Base-by-base conservation (phyloP, 306 rosid species). In the Castanea mollissima region DNA sequence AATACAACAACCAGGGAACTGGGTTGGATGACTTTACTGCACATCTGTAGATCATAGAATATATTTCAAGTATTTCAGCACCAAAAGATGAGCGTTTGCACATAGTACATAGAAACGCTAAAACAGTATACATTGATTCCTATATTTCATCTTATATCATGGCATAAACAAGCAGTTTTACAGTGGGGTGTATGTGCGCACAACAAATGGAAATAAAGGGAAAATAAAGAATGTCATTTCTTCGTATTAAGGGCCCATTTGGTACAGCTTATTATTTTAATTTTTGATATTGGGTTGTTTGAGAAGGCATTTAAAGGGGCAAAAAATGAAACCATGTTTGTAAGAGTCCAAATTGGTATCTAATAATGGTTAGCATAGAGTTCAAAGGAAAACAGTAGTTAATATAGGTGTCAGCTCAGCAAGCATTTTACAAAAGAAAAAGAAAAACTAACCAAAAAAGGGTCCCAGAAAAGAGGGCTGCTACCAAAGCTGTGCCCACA, bases 21-120 rank as follows among this genome's bases (percentile, higher is more conserved):
- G 69, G 97, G 94, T 54, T 90, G 97, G 78, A 95, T 83, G 70
- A 90, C 94, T 86, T 93, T 95, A 85, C 98, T 95, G 88, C 99
- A 91, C 99, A 95, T 93, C 99, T 95, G 57, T 54, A 38, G 64
- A 77, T 84, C 38, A 79, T 67, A 73, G 69, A 86, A 78, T 27
- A 57, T 12, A 10, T 19, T n/a, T 25, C 54, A 68, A 68, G 20
- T 19, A 68, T 35, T 68, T 68, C 29, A 56, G 60, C 56, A 75
- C 57, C 67, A 76, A 38, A 64, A 67, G 54, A 31, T 23, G 67
- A 69, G n/a, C 60, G 35, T 83, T 35, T 76, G 52, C 58, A 63
- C 31, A 73, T 21, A 73, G 67, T 58, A 70, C 25, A 73, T 21
- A 79, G 76, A 51, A 58, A 18, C 60, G 16, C 49, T 29, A 44